These are phyloP conservation scores for Suhomyces bolitotheri DNA, from an alignment of 1,139 yeast species.

Conservation along the genomic window DNA sequence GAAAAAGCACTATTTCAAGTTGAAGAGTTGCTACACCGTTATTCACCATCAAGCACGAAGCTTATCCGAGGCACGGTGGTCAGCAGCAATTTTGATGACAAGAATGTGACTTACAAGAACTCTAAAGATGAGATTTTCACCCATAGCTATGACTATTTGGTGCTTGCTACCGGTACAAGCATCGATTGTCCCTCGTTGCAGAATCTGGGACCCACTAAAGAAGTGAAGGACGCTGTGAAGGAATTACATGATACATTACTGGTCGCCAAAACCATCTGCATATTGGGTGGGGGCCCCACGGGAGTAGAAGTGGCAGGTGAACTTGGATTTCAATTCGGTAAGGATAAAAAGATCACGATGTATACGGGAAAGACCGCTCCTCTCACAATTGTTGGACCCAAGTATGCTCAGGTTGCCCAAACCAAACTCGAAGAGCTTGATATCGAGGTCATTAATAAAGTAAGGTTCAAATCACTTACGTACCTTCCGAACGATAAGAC, in stretches of 20 bases:
- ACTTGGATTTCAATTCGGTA: slow-evolving; percentile 24
- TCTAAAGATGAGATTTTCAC: too few species aligned
- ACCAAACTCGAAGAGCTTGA: slow-evolving; percentile 26
- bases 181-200: slow-evolving; percentile 25
- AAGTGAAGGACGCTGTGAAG: slow-evolving; percentile 18
- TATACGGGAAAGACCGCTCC: slow-evolving; percentile 32
- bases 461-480: slow-evolving; percentile 13
- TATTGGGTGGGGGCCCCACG: slow-evolving; percentile 43
- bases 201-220: slow-evolving; percentile 12
- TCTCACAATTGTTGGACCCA: slow-evolving; percentile 18
- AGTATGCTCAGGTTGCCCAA: slow-evolving; percentile 18
- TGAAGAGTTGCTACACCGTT: slow-evolving; percentile 18
- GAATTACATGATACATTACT: slow-evolving; percentile 19
- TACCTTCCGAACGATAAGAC: slow-evolving; percentile 6
- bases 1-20: slow-evolving; percentile 23
- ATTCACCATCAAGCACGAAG: slow-evolving; percentile 13
- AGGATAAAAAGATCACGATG: slow-evolving; percentile 26
- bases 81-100: slow-evolving; percentile 24
- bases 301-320: slow-evolving; percentile 44
- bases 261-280: slow-evolving; percentile 28
- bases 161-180: slow-evolving; percentile 36
- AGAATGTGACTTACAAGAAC: too few species aligned
- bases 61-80: slow-evolving; percentile 23
- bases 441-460: slow-evolving; percentile 28
- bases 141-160: slow-evolving; percentile 30